A percentile compares a stretch with the other conserved stretches of the same genome.
These are phyloP conservation scores for Penicillium sp. DNA, from an alignment of 2,329 filamentous ascomycete species.

Conservation along the genomic window DNA sequence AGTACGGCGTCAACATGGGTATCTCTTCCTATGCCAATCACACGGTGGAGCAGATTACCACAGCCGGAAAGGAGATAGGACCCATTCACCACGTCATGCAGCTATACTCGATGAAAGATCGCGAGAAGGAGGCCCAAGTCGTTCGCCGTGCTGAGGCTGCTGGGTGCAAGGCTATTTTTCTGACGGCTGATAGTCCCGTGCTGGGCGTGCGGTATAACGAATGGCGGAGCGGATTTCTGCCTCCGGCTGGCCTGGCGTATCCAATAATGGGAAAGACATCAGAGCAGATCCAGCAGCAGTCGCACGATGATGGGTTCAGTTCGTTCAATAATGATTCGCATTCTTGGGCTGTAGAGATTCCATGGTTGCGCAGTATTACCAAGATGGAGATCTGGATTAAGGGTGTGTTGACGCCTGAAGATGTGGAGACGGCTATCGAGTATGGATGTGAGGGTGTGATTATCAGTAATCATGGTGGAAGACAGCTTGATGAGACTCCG, in stretches of 20 bases:
- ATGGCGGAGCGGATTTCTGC: conserved; percentile 52
- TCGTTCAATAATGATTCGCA: conserved; percentile 25
- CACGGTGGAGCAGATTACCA: conserved; percentile 48
- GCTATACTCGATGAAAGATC: conserved; percentile 27
- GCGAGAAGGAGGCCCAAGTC: conserved; percentile 25
- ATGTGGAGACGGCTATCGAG: conserved; percentile 36
- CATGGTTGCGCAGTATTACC: conserved; percentile 50
- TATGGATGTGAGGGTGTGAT: conserved; percentile 40
- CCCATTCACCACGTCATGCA: conserved; percentile 27
- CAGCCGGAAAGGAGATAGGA: conserved; percentile 24
- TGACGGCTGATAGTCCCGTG: conserved; percentile 57
- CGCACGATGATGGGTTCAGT: conserved; percentile 25
- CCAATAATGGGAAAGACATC: conserved; percentile 35
- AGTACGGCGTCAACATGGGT: conserved; percentile 47
- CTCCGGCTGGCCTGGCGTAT: conserved; percentile 44
- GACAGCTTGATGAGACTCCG: conserved; percentile 38
- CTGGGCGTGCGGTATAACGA: conserved; percentile 56
- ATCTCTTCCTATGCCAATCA: conserved; percentile 51
- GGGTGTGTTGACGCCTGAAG: conserved; percentile 34
- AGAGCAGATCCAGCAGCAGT: conserved; percentile 21
- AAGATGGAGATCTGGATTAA: conserved; percentile 46
- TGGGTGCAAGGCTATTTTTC: conserved; percentile 51
- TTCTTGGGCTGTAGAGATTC: conserved; percentile 51
- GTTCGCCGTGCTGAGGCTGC: conserved; percentile 31
- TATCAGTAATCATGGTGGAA: conserved; percentile 41